These are phyloP conservation scores for Tarenaya hassleriana DNA, from an alignment of 345 rosid genomes.

Conservation along the genomic window DNA sequence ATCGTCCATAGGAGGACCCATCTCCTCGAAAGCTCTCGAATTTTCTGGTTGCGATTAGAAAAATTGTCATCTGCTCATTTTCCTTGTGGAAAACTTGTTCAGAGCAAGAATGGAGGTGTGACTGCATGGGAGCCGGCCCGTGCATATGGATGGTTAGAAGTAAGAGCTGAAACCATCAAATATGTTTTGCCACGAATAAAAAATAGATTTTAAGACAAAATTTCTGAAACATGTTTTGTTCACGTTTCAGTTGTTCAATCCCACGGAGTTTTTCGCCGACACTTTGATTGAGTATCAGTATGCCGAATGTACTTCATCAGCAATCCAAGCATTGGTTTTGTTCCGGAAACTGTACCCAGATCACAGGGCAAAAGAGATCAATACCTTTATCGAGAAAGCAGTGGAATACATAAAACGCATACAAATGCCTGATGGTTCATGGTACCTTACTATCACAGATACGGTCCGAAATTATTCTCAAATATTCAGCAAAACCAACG, in stretches of 20 bases:
- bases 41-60: neutral
- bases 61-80: neutral
- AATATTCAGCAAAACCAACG: slow-evolving; percentile 5
- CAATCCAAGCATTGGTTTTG: slow-evolving; percentile 23
- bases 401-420: slow-evolving; percentile 19
- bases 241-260: slow-evolving; percentile 45
- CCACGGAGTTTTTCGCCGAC: slow-evolving; percentile 49
- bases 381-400: slow-evolving; percentile 19
- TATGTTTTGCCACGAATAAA: neutral
- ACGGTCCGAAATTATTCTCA: slow-evolving; percentile 8
- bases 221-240: neutral
- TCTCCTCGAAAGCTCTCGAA: neutral
- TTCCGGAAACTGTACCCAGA: slow-evolving; percentile 28
- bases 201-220: neutral
- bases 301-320: slow-evolving; percentile 39
- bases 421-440: slow-evolving; percentile 31
- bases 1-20: neutral
- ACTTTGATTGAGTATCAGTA: slow-evolving; percentile 22
- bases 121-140: slow-evolving; percentile 26
- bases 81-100: neutral
- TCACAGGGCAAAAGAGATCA: slow-evolving; percentile 28
- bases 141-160: slow-evolving; percentile 23
- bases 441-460: slow-evolving; percentile 18
- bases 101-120: slow-evolving; percentile 40
- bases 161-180: neutral